These are phyloP conservation scores for Carex sylvatica DNA, from an alignment of 202 grass and related monocot genomes.

Conservation along the genomic window DNA sequence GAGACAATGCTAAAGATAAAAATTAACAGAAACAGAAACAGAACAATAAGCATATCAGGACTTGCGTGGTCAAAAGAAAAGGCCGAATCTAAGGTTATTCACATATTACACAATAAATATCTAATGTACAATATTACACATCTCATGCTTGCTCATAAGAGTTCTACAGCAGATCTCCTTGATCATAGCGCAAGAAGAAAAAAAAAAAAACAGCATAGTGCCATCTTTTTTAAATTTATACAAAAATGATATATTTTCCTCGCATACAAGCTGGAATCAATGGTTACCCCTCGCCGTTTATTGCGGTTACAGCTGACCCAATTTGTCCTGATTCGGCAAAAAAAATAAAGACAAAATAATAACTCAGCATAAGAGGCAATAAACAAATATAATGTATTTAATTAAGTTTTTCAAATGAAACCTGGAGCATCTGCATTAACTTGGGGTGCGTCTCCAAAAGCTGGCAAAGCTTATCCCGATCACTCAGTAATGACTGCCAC, in stretches of 20 bases:
- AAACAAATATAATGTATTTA: not conserved
- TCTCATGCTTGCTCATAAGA: slow-evolving; percentile 7
- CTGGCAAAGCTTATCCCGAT: slow-evolving; percentile 84
- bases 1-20: no score
- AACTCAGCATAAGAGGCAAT: not conserved
- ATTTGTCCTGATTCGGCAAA: slow-evolving; percentile 23
- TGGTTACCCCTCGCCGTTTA: not conserved
- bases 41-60: not conserved
- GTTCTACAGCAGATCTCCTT: not conserved
- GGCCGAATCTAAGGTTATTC: slow-evolving; percentile 4
- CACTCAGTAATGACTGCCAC: slow-evolving; percentile 68
- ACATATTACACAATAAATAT: slow-evolving; percentile 26
- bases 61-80: not conserved
- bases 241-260: not conserved
- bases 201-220: not conserved
- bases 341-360: not conserved
- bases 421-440: slow-evolving; percentile 99
- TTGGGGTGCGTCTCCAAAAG: slow-evolving; percentile 89
- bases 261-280: not conserved
- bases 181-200: not conserved
- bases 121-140: slow-evolving; percentile 22
- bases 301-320: slow-evolving; percentile 23
- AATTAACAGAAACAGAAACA: not conserved
- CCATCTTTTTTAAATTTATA: not conserved
- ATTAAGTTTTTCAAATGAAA: slow-evolving; percentile 33